phyloP scores from a whole-genome alignment of 164 flowering plant genomes.

The Vitis riparia region DNA sequence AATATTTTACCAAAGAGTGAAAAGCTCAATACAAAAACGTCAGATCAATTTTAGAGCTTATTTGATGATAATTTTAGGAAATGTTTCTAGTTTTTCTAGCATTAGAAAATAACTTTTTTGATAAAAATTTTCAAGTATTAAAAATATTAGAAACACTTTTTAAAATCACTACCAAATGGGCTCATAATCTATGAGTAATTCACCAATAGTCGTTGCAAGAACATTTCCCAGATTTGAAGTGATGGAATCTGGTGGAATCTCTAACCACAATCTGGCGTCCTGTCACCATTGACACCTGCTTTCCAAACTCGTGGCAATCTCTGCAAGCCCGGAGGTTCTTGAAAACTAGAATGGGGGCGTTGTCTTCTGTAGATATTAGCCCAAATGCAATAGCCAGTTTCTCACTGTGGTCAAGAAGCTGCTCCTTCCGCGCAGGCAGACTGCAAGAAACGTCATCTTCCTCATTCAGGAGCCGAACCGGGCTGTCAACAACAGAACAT shows the following conservation, averaged over 20 bases:
- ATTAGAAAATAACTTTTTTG: too few species aligned
- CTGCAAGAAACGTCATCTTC: conserved; percentile 10
- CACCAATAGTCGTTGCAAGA: conserved; percentile 64
- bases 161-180: too few species aligned
- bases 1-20: too few species aligned
- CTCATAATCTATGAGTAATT: conserved; percentile 1
- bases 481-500: neutral
- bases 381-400: conserved; percentile 62
- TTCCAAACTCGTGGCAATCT: conserved; percentile 58
- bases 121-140: too few species aligned
- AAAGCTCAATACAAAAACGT: too few species aligned
- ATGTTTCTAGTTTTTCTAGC: too few species aligned
- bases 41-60: too few species aligned
- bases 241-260: conserved; percentile 61
- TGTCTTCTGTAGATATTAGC: conserved; percentile 39
- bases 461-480: conserved; percentile 14
- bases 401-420: conserved; percentile 57
- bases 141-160: too few species aligned
- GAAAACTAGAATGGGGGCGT: conserved; percentile 39
- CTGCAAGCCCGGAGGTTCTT: conserved; percentile 56
- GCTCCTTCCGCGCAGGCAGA: conserved; percentile 35
- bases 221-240: conserved; percentile 45
- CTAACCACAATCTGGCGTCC: conserved; percentile 46
- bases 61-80: too few species aligned
- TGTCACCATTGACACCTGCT: conserved; percentile 38